Evolutionary conservation across 139 green algal genomes (phyloP).

Genomic region (Zygnema circumcarinatum): DNA sequence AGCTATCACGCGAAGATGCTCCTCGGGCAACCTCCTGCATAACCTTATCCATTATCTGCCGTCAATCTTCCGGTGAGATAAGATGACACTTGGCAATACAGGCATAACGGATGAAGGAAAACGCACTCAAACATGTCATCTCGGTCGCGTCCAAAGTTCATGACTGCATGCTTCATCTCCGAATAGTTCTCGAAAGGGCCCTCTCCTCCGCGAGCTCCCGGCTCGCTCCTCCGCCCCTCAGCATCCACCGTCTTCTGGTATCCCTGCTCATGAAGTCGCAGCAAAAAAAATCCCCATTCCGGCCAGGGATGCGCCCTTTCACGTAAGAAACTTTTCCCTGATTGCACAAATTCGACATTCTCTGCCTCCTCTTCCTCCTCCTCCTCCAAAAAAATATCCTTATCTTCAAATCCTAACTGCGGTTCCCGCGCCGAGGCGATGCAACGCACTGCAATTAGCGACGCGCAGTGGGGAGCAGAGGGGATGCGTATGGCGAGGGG

Average conservation of each 20-base stretch:
- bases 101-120: neutral
- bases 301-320: neutral
- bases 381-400: too few relatives aligned
- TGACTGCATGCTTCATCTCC: neutral
- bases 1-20: constrained; percentile 5
- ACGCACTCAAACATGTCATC: neutral
- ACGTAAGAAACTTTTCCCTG: too few relatives aligned
- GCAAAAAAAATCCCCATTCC: neutral
- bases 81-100: neutral
- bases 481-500: too few relatives aligned
- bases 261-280: neutral
- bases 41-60: neutral
- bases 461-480: too few relatives aligned
- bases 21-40: neutral
- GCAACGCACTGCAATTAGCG: too few relatives aligned
- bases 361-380: too few relatives aligned
- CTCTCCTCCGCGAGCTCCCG: neutral
- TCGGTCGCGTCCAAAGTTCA: constrained; percentile 3
- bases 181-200: neutral
- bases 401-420: too few relatives aligned
- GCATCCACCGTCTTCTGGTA: neutral
- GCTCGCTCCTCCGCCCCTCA: neutral
- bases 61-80: neutral
- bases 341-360: too few relatives aligned
- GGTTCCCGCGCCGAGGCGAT: too few relatives aligned